Evolutionary conservation across 768 basidiomycete genomes (phyloP).

Genomic region (Tulasnella sp.): DNA sequence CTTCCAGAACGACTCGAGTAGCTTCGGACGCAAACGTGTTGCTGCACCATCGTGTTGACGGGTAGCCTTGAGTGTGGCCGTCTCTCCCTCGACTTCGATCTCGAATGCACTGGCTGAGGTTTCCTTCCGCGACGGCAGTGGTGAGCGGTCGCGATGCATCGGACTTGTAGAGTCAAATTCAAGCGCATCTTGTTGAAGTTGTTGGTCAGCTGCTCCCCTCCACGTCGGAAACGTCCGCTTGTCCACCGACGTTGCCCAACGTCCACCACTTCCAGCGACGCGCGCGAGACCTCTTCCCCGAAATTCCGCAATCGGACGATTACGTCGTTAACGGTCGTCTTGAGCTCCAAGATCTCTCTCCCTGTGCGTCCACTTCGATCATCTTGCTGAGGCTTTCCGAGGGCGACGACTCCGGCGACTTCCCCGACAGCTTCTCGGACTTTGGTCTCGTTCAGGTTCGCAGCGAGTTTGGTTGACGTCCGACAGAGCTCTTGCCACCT

Average conservation of each 20-base stretch:
- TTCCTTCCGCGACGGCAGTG: constrained; percentile 36
- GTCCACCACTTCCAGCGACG: constrained; percentile 88
- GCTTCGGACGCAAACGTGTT: constrained; percentile 39
- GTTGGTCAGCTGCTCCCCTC: constrained; percentile 44
- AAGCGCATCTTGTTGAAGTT: constrained; percentile 52
- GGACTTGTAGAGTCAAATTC: constrained; percentile 38
- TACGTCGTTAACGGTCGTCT: constrained; percentile 59
- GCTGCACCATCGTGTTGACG: constrained; percentile 40
- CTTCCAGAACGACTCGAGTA: constrained; percentile 34
- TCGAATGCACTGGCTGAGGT: constrained; percentile 40
- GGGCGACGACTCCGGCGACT: constrained; percentile 67
- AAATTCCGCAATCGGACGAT: constrained; percentile 31
- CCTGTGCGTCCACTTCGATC: constrained; percentile 87
- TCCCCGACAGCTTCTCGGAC: constrained; percentile 89
- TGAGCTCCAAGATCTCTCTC: constrained; percentile 64
- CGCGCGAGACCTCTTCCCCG: constrained; percentile 57
- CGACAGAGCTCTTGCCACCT: constrained; percentile 87
- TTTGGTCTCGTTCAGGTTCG: constrained; percentile 74
- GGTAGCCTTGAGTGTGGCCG: constrained; percentile 39
- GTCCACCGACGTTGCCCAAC: constrained; percentile 53
- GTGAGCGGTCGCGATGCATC: constrained; percentile 36
- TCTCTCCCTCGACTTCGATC: constrained; percentile 41
- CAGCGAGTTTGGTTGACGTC: constrained; percentile 90
- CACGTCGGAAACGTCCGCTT: too few species aligned
- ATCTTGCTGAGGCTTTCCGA: constrained; percentile 75